Percentiles rank a stretch among this genome's conserved stretches.
Evolutionary conservation across 2,329 filamentous ascomycete genomes (phyloP).

Genomic region (Aureobasidium sp.): DNA sequence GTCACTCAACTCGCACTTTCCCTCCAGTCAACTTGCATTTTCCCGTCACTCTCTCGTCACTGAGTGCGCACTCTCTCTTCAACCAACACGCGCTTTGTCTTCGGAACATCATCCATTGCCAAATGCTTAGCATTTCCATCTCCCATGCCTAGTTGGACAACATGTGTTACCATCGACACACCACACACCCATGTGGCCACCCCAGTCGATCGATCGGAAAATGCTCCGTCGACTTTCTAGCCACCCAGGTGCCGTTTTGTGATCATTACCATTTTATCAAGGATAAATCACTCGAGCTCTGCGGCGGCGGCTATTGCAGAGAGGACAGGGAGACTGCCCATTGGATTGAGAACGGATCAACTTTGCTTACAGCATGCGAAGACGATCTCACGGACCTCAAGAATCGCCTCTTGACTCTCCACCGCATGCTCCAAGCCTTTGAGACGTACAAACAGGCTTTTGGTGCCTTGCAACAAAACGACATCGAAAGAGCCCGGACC

Average conservation of each 20-base stretch:
- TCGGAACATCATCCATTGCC: neutral
- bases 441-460: neutral
- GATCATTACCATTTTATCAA: neutral
- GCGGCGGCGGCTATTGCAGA: conserved; percentile 4
- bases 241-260: neutral
- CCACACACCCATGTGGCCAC: neutral
- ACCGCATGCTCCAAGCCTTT: neutral
- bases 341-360: neutral
- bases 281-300: neutral
- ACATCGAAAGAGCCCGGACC: neutral
- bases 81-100: neutral
- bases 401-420: neutral
- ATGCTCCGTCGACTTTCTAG: neutral
- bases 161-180: conserved; percentile 12
- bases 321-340: neutral
- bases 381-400: neutral
- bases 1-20: neutral
- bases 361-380: neutral
- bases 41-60: neutral
- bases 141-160: neutral
- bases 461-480: neutral
- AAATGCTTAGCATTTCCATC: neutral
- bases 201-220: neutral
- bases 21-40: neutral
- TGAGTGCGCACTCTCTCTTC: neutral